Conservation (phyloP, 495 filamentous ascomycete genomes). For the Hamigera avellanea region DNA sequence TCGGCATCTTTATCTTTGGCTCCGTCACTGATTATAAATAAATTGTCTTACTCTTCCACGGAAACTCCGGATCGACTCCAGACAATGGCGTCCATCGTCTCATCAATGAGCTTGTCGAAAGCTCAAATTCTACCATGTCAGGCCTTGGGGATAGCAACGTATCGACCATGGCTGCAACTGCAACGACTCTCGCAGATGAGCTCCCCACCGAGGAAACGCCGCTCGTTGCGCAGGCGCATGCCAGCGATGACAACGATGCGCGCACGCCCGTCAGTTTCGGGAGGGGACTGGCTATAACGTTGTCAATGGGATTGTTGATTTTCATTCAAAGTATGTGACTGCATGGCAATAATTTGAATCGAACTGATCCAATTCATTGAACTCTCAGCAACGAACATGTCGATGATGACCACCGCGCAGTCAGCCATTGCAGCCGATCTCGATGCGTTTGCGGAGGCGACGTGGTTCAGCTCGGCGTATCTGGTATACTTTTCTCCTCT, state of each 20-base stretch:
- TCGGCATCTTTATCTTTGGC: too few relatives aligned
- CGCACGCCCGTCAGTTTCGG: conserved; percentile 2
- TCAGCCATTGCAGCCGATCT: conserved; percentile 59
- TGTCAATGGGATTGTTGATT: conserved; percentile 13
- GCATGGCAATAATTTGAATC: too few relatives aligned
- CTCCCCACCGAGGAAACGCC: conserved; percentile 19
- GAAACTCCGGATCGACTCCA: too few relatives aligned
- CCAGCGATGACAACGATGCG: conserved; percentile 2
- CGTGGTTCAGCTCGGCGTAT: conserved; percentile 68
- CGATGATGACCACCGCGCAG: conserved; percentile 64
- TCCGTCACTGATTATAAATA: too few relatives aligned
- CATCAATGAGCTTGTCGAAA: too few relatives aligned
- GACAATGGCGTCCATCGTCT: too few relatives aligned
- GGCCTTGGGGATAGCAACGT: too few relatives aligned
- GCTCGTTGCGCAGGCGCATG: conserved; percentile 5
- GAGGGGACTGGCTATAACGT: conserved; percentile 5
- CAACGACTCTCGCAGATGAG: too few relatives aligned
- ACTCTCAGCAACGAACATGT: conserved; percentile 54
- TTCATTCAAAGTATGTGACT: conserved; percentile 14
- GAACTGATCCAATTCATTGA: too few relatives aligned
- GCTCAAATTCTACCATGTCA: too few relatives aligned
- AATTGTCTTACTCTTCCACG: too few relatives aligned
- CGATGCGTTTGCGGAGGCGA: conserved; percentile 55
- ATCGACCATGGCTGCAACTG: too few relatives aligned
- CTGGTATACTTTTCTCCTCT: conserved; percentile 20